Evolutionary conservation across 441 rosid species (phyloP).

Genomic region (Erodium texanum): DNA sequence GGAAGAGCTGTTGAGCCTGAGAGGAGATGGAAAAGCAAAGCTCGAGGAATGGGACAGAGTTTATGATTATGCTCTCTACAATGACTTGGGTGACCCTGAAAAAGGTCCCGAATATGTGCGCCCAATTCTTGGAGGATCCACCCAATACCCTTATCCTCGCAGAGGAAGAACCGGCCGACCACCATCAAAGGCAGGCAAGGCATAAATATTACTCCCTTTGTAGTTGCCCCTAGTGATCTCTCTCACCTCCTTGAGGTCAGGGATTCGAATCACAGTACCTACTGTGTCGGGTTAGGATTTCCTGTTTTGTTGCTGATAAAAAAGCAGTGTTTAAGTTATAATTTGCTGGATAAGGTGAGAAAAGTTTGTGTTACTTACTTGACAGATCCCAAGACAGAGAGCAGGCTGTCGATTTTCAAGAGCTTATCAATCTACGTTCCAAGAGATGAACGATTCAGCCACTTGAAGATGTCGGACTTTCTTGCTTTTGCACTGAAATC

Average conservation of each 20-base stretch:
- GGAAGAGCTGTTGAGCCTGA: constrained; percentile 43
- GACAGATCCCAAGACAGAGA: constrained; percentile 28
- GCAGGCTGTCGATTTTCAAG: constrained; percentile 25
- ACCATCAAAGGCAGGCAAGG: constrained; percentile 34
- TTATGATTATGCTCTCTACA: constrained; percentile 52
- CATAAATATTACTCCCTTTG: background rate
- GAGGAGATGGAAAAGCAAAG: constrained; percentile 46
- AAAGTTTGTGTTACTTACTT: background rate
- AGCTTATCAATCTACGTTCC: constrained; percentile 44
- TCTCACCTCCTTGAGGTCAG: too few relatives aligned
- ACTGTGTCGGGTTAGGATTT: too few relatives aligned
- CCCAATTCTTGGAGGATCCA: constrained; percentile 46
- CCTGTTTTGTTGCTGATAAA: too few relatives aligned
- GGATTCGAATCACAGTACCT: too few relatives aligned
- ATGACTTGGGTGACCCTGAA: constrained; percentile 45
- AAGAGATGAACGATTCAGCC: constrained; percentile 48
- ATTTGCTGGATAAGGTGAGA: background rate
- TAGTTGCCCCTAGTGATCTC: too few relatives aligned
- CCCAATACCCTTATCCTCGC: constrained; percentile 53
- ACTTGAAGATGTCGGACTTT: constrained; percentile 40
- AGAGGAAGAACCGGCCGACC: constrained; percentile 71
- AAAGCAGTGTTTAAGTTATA: too few relatives aligned
- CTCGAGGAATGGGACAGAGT: constrained; percentile 53
- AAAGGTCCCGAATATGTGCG: constrained; percentile 30
- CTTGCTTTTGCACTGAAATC: constrained; percentile 34